A percentile compares a stretch with the other conserved stretches of the same genome.
Conservation (phyloP, 1,284 basidiomycete species). For the Afroboletus lepidellus region DNA sequence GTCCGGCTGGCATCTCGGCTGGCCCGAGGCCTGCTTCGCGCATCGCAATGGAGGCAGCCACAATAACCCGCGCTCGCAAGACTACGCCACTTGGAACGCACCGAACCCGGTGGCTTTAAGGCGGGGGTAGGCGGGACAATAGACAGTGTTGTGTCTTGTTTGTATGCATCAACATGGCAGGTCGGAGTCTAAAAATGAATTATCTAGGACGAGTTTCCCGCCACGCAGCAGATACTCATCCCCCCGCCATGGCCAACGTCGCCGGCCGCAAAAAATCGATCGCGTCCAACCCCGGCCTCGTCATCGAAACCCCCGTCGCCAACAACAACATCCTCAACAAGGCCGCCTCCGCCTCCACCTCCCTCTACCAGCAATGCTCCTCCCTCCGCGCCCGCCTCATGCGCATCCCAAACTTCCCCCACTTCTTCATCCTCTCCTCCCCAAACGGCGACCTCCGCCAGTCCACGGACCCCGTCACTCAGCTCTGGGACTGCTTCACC, state of each 20-base stretch:
- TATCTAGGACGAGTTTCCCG: constrained; percentile 29
- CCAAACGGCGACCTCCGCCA: constrained; percentile 57
- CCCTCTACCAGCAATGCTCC: constrained; percentile 87
- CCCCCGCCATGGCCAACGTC: constrained; percentile 56
- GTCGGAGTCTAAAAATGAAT: constrained; percentile 34
- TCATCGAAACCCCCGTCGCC: constrained; percentile 71
- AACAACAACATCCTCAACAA: constrained; percentile 85
- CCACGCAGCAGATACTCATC: constrained; percentile 11
- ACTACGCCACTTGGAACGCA: constrained; percentile 5
- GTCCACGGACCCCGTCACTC: constrained; percentile 85
- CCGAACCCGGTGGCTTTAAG: not conserved
- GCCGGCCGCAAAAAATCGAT: constrained; percentile 83
- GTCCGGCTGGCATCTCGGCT: constrained; percentile 9
- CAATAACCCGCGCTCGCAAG: not conserved
- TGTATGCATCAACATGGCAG: constrained; percentile 27
- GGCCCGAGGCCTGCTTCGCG: not conserved
- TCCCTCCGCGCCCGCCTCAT: constrained; percentile 70
- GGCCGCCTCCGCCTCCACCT: constrained; percentile 75
- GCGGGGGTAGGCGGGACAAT: not conserved
- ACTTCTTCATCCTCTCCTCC: constrained; percentile 64
- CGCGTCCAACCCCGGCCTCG: constrained; percentile 60
- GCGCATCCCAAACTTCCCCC: constrained; percentile 68
- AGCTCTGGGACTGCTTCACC: constrained; percentile 92
- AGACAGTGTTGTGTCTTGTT: constrained; percentile 28
- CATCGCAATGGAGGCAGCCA: constrained; percentile 2